These are phyloP conservation scores for Diphasiastrum complanatum DNA, from an alignment of 83 land plant genomes.

Conservation along the genomic window DNA sequence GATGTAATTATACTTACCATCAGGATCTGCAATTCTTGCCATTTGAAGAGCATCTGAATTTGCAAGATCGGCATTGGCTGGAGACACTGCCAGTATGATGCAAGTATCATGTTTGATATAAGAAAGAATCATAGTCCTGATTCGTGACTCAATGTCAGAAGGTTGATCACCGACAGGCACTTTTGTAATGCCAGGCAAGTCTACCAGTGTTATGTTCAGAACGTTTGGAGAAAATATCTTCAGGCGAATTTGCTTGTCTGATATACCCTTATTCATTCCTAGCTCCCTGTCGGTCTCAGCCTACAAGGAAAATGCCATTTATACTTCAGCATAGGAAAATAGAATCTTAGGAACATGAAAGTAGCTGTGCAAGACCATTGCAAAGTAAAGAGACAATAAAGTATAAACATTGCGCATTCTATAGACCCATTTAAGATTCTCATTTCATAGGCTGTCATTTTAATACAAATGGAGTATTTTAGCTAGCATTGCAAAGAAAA, in stretches of 20 bases:
- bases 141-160: conserved; percentile 74
- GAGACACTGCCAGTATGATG: conserved; percentile 92
- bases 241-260: conserved; percentile 84
- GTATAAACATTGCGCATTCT: too few relatives aligned
- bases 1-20: too few relatives aligned
- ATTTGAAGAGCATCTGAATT: conserved; percentile 97
- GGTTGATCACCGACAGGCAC: conserved; percentile 94
- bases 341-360: too few relatives aligned
- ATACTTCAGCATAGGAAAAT: too few relatives aligned
- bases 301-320: conserved; percentile 17
- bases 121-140: conserved; percentile 80
- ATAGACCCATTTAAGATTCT: too few relatives aligned
- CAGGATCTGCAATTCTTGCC: conserved; percentile 89
- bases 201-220: conserved; percentile 76
- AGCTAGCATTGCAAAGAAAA: too few relatives aligned
- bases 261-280: conserved; percentile 76
- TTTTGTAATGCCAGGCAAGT: conserved; percentile 79
- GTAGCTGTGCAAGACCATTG: too few relatives aligned
- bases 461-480: too few relatives aligned
- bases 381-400: too few relatives aligned
- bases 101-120: conserved; percentile 80
- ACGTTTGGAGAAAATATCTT: conserved; percentile 82
- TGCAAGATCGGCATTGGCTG: conserved; percentile 91
- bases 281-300: conserved; percentile 53
- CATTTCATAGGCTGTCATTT: too few relatives aligned